These are phyloP conservation scores for Cordyceps militaris DNA, from an alignment of 2,329 filamentous ascomycete species.

Conservation along the genomic window DNA sequence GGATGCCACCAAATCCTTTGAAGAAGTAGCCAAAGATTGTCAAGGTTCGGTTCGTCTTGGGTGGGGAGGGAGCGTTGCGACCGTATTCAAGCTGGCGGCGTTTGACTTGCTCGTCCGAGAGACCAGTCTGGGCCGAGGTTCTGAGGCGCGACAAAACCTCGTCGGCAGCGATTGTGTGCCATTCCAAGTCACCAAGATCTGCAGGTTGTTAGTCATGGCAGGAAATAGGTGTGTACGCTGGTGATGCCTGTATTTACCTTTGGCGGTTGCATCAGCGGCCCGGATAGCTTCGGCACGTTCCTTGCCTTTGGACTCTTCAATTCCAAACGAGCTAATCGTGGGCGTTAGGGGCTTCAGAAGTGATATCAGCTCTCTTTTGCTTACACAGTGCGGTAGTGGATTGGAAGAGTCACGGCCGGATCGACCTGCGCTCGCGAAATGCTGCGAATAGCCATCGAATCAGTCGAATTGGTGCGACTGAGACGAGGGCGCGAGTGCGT, in stretches of 20 bases:
- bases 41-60: constrained; percentile 51
- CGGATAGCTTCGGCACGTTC: constrained; percentile 30
- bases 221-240: not conserved
- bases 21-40: constrained; percentile 65
- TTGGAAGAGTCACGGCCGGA: constrained; percentile 33
- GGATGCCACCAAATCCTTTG: constrained; percentile 66
- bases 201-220: not conserved
- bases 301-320: constrained; percentile 46
- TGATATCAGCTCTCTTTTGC: constrained; percentile 13
- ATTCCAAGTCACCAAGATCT: constrained; percentile 59
- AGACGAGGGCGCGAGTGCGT: constrained; percentile 18
- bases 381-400: constrained; percentile 49
- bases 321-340: constrained; percentile 41
- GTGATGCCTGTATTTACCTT: constrained; percentile 25
- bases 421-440: constrained; percentile 24
- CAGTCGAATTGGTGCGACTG: constrained; percentile 23
- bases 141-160: constrained; percentile 55
- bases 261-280: constrained; percentile 38
- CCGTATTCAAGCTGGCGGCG: constrained; percentile 54
- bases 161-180: constrained; percentile 54
- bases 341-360: not conserved
- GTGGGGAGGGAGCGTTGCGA: constrained; percentile 58
- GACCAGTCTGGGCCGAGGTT: constrained; percentile 48
- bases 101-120: constrained; percentile 51
- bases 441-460: constrained; percentile 36